These are phyloP conservation scores for Triticum turgidum DNA, from an alignment of 176 grass and related monocot genomes.

Conservation along the genomic window DNA sequence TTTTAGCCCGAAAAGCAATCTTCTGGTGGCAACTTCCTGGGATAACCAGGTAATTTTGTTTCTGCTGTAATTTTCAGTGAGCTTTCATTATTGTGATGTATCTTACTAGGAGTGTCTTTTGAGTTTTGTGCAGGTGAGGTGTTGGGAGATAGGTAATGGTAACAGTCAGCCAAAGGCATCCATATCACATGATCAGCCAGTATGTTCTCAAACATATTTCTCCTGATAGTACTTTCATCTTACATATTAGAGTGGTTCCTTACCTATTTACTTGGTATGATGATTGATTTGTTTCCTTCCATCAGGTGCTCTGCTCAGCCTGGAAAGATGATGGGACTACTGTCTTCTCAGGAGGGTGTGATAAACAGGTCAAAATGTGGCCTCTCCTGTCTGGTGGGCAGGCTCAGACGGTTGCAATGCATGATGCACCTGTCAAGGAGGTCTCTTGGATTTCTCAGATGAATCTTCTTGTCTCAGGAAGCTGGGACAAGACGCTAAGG, in stretches of 20 bases:
- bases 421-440: constrained; percentile 87
- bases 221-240: background rate
- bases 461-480: constrained; percentile 90
- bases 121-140: constrained; percentile 64
- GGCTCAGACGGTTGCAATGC: constrained; percentile 72
- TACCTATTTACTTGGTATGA: background rate
- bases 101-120: background rate
- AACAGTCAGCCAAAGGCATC: constrained; percentile 88
- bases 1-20: constrained; percentile 66
- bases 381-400: constrained; percentile 81
- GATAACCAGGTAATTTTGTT: constrained; percentile 54
- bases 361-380: constrained; percentile 96
- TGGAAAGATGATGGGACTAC: constrained; percentile 95
- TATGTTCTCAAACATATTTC: constrained; percentile 30
- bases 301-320: constrained; percentile 83
- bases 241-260: background rate
- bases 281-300: constrained; percentile 26
- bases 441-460: constrained; percentile 86
- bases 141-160: constrained; percentile 88
- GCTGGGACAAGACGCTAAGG: constrained; percentile 96
- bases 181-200: constrained; percentile 90
- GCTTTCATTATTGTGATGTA: background rate
- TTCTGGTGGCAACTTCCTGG: constrained; percentile 68
- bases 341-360: constrained; percentile 88
- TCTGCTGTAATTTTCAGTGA: background rate